Percentiles rank a stretch among this genome's conserved stretches.
These are phyloP conservation scores for Botrytis deweyae DNA, from an alignment of 2,329 filamentous ascomycete genomes.

Conservation along the genomic window DNA sequence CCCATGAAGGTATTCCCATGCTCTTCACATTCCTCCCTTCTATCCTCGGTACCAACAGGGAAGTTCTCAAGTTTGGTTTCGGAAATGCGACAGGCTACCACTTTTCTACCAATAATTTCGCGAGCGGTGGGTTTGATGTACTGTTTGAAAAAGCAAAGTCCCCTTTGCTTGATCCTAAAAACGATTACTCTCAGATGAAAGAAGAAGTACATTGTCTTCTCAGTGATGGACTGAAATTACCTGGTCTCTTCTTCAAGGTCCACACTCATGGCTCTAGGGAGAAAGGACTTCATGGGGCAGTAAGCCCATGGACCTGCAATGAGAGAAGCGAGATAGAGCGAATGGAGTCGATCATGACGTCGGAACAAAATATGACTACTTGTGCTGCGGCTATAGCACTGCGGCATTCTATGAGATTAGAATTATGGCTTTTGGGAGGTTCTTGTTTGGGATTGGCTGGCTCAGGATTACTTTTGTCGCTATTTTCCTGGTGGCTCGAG, in stretches of 20 bases:
- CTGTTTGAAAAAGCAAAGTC: neutral
- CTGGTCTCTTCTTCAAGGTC: slow-evolving; percentile 1
- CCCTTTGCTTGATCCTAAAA: neutral
- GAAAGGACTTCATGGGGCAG: neutral
- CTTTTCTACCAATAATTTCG: neutral
- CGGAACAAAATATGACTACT: neutral
- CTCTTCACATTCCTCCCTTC: slow-evolving; percentile 4
- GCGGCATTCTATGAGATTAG: neutral
- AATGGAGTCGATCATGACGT: neutral
- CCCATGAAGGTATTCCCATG: neutral
- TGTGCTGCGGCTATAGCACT: neutral
- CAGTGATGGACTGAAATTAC: neutral
- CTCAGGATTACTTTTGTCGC: neutral
- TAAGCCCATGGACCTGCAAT: neutral
- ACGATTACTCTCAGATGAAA: neutral
- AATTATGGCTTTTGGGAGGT: neutral
- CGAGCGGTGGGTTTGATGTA: neutral
- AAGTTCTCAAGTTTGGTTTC: neutral
- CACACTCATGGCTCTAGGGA: no score
- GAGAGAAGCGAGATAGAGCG: neutral
- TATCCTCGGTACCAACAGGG: neutral
- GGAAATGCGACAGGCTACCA: neutral
- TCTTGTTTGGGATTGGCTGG: neutral
- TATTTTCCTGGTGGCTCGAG: neutral
- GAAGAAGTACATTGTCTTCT: neutral